Evolutionary conservation across 345 rosid species (phyloP).

Genomic region (Stellera chamaejasme): DNA sequence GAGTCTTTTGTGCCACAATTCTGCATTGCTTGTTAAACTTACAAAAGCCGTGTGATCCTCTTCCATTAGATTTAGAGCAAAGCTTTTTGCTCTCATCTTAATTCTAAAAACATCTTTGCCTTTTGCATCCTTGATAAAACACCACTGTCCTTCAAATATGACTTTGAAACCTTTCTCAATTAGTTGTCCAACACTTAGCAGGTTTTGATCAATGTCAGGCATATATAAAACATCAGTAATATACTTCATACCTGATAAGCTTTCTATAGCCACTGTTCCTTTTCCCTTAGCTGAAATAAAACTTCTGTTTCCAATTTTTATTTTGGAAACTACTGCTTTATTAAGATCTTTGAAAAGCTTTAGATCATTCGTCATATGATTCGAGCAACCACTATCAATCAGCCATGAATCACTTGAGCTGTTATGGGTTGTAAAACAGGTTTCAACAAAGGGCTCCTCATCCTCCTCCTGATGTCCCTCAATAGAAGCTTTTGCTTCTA

Average conservation of each 20-base stretch:
- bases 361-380: neutral
- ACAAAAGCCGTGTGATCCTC: neutral
- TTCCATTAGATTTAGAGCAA: slow-evolving; percentile 1
- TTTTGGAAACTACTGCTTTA: neutral
- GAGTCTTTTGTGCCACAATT: neutral
- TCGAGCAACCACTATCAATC: neutral
- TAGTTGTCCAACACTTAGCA: neutral
- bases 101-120: neutral
- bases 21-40: neutral
- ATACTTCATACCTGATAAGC: neutral
- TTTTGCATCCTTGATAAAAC: neutral
- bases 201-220: neutral
- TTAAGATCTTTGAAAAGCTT: neutral
- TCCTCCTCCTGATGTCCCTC: too few relatives aligned
- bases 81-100: neutral
- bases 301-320: neutral
- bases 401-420: too few relatives aligned
- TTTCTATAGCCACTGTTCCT: neutral
- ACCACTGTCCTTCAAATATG: neutral
- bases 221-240: neutral
- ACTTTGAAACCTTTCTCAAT: neutral
- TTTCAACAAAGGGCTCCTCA: too few relatives aligned
- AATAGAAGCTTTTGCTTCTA: too few relatives aligned
- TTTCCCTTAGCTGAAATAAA: neutral
- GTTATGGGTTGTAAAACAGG: too few relatives aligned